Evolutionary conservation across 2,329 filamentous ascomycete genomes (phyloP), one percentile per base, ranked within the genome.

Genomic region (Colletotrichum tropicale): DNA sequence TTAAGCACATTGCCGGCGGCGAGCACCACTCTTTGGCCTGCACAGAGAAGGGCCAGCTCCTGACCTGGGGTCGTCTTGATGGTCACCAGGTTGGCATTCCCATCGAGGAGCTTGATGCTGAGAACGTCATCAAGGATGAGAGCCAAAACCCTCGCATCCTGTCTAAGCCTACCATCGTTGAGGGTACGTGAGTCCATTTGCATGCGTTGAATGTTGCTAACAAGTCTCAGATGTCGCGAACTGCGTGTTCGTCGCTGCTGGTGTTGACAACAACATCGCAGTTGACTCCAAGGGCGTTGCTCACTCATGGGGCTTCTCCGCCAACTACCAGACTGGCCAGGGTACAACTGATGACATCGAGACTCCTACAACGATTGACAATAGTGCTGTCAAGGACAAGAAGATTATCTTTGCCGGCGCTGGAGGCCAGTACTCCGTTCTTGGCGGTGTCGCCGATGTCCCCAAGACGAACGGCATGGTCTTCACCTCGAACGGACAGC

Each of bases 381-480:
- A 98, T 86, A 94, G 93, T 15, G 96, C 95, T 56, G 91, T 97
- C 32, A 90, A 92, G 34, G 94, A 91, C 56, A 93, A 94, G 85
- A 92, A 93, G 83, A 89, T 98, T 58, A 89, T 92, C 38, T 95
- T 90, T 85, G 94, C 94, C n/a, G 95, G 94, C 58, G 94, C 94
- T n/a, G 96, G 96, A 78, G 96, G 96, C 7, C 96, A 98, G 82
- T 98, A 92, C 83, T 94, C 93, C 2, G 85, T 95, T 28, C 80
- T 95, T n/a, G 88, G 89, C 12, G 89, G 89, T 69, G 81, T 82
- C 28, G 81, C 77, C 38, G 74, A 76, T 43, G 78, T 62, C 1
- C 80, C 80, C 65, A 78, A 78, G 72, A 77, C 79, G 55, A 86
- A 86, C 58, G 84, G 84, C 16, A 78, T 79, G 30, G 38, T 70